Percentiles rank a stretch among this genome's conserved stretches.
phyloP scores from a whole-genome alignment of 2,329 filamentous ascomycete genomes.

The Colletotrichum eleusines region DNA sequence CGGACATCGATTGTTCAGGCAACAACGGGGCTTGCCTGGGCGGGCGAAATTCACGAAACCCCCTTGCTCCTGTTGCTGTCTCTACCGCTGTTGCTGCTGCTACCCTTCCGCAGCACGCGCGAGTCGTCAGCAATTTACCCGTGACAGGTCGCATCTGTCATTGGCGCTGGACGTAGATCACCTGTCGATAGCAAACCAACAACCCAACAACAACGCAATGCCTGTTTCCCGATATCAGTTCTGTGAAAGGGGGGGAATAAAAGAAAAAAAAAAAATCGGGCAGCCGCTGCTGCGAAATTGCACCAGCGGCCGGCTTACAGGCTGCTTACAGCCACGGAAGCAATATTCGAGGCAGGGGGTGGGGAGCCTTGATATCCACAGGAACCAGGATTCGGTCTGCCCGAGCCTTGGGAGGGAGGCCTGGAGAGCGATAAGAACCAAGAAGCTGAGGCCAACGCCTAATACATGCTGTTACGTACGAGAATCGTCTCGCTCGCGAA shows the following conservation, averaged over 20 bases:
- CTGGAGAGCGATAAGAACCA: slow-evolving; percentile 40
- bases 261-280: background rate
- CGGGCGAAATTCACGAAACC: background rate
- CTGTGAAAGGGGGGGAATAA: background rate
- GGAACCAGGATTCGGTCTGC: slow-evolving; percentile 27
- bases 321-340: background rate
- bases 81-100: background rate
- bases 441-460: slow-evolving; percentile 40
- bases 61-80: background rate
- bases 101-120: background rate
- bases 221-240: slow-evolving; percentile 16
- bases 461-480: slow-evolving; percentile 36
- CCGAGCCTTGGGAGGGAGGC: slow-evolving; percentile 13
- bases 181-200: slow-evolving; percentile 19
- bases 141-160: background rate
- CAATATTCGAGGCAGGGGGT: slow-evolving; percentile 25
- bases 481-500: slow-evolving; percentile 33
- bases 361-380: slow-evolving; percentile 7
- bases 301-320: background rate
- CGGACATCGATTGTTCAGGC: background rate
- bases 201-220: background rate
- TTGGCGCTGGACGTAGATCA: slow-evolving; percentile 30
- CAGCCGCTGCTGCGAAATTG: slow-evolving; percentile 26
- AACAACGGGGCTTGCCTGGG: background rate
- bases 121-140: background rate